Evolutionary conservation across 1,139 yeast species (phyloP).

Genomic region (Geotrichum australiense): DNA sequence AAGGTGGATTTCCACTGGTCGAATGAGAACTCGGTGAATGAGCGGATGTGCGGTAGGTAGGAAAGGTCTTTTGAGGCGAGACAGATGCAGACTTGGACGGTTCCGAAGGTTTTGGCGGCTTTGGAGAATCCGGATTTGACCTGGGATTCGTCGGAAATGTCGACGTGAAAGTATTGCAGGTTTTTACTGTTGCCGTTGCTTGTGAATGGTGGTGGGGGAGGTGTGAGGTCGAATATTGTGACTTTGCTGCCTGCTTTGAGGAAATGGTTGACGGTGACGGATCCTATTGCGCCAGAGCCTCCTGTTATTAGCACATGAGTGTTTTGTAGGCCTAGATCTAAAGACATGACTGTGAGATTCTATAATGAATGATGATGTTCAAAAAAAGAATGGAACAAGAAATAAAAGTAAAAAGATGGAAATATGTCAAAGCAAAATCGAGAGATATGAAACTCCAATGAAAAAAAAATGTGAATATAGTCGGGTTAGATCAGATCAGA

Average conservation of each 20-base stretch:
- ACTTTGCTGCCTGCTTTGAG: constrained; percentile 13
- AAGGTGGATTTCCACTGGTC: constrained; percentile 16
- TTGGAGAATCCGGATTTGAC: constrained; percentile 9
- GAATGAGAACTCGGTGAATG: constrained; percentile 13
- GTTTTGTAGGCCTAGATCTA: constrained; percentile 14
- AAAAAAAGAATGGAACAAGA: neutral
- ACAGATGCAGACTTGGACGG: constrained; percentile 18
- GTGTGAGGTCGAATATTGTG: constrained; percentile 11
- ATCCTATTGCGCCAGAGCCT: constrained; percentile 17
- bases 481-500: too few relatives aligned
- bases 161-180: constrained; percentile 7
- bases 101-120: constrained; percentile 13
- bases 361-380: neutral
- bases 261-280: constrained; percentile 11
- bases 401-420: neutral
- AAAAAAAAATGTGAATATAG: neutral
- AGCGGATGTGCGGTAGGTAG: constrained; percentile 13
- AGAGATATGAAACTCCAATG: too few relatives aligned
- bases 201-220: neutral
- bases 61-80: constrained; percentile 17
- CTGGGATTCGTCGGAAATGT: constrained; percentile 12
- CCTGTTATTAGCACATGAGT: constrained; percentile 17
- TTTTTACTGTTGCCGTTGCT: neutral
- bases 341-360: too few relatives aligned
- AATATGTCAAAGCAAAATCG: too few relatives aligned